These are phyloP conservation scores for Acanthamoeba culbertsoni DNA, from an alignment of 208 protist species.

Conservation along the genomic window DNA sequence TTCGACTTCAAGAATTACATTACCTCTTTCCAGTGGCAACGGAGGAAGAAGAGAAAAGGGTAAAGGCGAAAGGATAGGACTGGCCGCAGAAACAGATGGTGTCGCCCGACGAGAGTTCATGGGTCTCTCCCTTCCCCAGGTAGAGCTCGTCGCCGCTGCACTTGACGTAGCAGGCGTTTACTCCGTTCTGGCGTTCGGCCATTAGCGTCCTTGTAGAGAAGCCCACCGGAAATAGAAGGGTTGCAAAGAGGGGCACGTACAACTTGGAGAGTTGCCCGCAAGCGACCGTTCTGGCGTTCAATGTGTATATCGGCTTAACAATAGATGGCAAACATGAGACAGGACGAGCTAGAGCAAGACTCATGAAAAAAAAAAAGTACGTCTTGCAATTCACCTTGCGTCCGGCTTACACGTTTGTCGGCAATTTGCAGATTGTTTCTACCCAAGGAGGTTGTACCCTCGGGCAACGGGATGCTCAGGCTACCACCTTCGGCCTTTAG, in stretches of 20 bases:
- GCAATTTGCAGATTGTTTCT: neutral
- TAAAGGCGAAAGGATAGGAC: neutral
- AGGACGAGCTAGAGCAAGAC: neutral
- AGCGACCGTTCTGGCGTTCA: neutral
- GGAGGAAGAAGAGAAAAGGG: neutral
- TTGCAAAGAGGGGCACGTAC: neutral
- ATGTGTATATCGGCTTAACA: neutral
- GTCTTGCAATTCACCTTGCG: neutral
- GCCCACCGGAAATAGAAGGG: neutral
- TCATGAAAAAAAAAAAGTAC: neutral
- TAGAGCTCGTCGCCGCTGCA: neutral
- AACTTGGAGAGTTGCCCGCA: neutral
- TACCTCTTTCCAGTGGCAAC: neutral
- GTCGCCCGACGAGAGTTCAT: neutral
- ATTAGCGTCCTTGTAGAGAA: neutral
- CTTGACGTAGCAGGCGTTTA: constrained; percentile 10
- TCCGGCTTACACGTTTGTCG: neutral
- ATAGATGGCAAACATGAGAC: too few relatives aligned
- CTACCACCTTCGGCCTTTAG: neutral
- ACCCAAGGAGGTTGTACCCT: neutral
- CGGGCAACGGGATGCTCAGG: neutral
- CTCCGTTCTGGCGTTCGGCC: neutral
- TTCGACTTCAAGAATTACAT: neutral
- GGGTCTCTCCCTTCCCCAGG: neutral
- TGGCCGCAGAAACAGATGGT: constrained; percentile 20